These are phyloP conservation scores for Kurtzmaniella quercitrusa DNA, from an alignment of 1,139 yeast genomes.

Conservation along the genomic window DNA sequence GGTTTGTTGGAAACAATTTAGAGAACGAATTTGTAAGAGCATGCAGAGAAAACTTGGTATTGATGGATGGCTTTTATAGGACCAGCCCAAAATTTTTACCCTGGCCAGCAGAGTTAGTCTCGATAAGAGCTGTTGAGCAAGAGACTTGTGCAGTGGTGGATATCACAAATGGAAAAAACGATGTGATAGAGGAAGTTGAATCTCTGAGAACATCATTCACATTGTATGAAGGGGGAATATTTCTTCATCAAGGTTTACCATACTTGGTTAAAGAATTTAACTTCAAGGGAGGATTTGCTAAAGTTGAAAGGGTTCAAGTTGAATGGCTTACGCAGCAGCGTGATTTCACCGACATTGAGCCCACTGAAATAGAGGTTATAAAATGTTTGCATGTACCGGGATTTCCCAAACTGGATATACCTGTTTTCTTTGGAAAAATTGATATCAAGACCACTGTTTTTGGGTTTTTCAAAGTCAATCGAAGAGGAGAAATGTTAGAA, in stretches of 20 bases:
- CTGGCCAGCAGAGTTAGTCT: constrained; percentile 71
- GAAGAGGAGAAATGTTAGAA: constrained; percentile 73
- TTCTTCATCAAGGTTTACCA: constrained; percentile 88
- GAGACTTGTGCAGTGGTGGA: constrained; percentile 84
- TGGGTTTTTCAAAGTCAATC: constrained; percentile 86
- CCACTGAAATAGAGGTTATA: constrained; percentile 64
- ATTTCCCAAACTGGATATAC: constrained; percentile 42
- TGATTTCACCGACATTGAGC: constrained; percentile 91
- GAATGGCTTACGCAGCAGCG: constrained; percentile 92
- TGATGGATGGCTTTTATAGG: constrained; percentile 56
- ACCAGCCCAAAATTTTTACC: constrained; percentile 62
- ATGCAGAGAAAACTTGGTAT: constrained; percentile 46
- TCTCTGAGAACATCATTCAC: constrained; percentile 87
- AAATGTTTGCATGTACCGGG: constrained; percentile 41
- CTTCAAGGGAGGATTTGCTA: constrained; percentile 69
- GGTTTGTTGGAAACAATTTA: constrained; percentile 36
- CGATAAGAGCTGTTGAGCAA: constrained; percentile 81
- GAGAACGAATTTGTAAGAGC: constrained; percentile 25
- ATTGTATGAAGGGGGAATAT: constrained; percentile 91
- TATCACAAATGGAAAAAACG: constrained; percentile 67
- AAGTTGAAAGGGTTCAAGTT: constrained; percentile 81
- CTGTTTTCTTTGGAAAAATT: constrained; percentile 72
- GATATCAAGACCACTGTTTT: constrained; percentile 72
- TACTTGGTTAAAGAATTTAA: constrained; percentile 83
- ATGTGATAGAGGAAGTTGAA: constrained; percentile 87